These are phyloP conservation scores for Hordeum marinum DNA, from an alignment of 176 grass and related monocot genomes.

Conservation along the genomic window DNA sequence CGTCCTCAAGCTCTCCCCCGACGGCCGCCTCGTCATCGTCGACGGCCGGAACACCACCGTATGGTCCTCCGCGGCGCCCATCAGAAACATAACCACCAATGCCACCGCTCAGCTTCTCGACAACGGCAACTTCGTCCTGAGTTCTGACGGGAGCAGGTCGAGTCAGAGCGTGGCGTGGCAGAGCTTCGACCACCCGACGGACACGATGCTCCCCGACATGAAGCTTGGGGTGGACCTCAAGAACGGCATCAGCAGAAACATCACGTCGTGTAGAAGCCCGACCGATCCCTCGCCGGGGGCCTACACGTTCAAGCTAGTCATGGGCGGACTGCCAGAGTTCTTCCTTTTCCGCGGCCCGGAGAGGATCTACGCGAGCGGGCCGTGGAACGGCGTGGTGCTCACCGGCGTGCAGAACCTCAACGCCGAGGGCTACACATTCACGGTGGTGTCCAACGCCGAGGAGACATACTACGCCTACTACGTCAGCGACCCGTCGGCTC, in stretches of 20 bases:
- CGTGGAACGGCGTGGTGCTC: constrained; percentile 44
- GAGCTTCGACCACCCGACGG: constrained; percentile 56
- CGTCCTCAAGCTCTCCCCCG: constrained; percentile 21
- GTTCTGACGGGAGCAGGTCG: constrained; percentile 2
- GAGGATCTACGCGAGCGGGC: constrained; percentile 33
- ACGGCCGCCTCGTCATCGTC: constrained; percentile 27
- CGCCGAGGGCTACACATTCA: constrained; percentile 23
- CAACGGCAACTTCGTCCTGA: constrained; percentile 42
- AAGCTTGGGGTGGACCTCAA: constrained; percentile 42
- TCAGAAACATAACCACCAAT: background rate
- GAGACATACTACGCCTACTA: background rate
- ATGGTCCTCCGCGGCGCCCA: constrained; percentile 25
- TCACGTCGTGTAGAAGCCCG: constrained; percentile 44
- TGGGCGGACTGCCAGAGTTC: constrained; percentile 28
- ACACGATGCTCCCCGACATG: constrained; percentile 54
- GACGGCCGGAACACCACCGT: constrained; percentile 20
- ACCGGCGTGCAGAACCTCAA: constrained; percentile 29
- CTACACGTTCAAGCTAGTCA: constrained; percentile 37
- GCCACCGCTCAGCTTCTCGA: constrained; percentile 15
- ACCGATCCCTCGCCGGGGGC: constrained; percentile 35
- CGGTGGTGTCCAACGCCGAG: background rate
- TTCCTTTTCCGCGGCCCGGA: constrained; percentile 16
- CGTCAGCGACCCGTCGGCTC: background rate
- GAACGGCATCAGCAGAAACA: constrained; percentile 26
- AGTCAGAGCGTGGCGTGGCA: constrained; percentile 33